These are phyloP conservation scores for Magnolia kwangsiensis DNA, from an alignment of 164 flowering plant species.

Conservation along the genomic window DNA sequence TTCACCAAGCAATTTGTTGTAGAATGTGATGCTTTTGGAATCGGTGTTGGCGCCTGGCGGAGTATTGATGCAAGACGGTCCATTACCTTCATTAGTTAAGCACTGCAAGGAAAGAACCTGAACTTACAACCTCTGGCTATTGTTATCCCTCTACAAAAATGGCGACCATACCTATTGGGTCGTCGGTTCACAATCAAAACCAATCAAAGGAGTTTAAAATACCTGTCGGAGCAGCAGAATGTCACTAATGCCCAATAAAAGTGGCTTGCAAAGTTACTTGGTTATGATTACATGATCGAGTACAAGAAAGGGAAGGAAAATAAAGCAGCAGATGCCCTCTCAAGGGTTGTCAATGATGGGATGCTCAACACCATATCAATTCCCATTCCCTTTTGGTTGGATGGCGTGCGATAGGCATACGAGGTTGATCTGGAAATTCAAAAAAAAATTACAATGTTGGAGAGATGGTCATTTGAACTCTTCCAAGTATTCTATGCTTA, in stretches of 20 bases:
- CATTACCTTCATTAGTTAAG: not conserved
- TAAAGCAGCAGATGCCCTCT: not conserved
- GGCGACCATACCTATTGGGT: not conserved
- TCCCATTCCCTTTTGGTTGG: not conserved
- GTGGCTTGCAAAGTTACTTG: not conserved
- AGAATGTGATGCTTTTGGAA: not conserved
- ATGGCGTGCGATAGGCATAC: not conserved
- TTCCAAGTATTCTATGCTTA: not conserved
- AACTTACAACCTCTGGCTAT: not conserved
- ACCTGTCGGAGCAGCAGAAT: not conserved
- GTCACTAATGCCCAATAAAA: not conserved
- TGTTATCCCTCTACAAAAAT: not conserved
- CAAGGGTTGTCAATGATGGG: not conserved
- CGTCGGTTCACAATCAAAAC: not conserved
- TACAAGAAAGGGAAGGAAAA: not conserved
- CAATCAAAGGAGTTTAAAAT: not conserved
- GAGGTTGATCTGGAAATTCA: not conserved
- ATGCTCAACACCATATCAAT: not conserved
- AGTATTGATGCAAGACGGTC: not conserved
- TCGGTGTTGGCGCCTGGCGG: not conserved
- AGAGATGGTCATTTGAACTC: not conserved
- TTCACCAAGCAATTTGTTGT: not conserved
- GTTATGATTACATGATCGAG: not conserved
- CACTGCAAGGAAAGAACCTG: not conserved
- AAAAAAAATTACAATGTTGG: not conserved